Conservation (phyloP, 495 filamentous ascomycete genomes). For the Beverwykella pulmonaria region DNA sequence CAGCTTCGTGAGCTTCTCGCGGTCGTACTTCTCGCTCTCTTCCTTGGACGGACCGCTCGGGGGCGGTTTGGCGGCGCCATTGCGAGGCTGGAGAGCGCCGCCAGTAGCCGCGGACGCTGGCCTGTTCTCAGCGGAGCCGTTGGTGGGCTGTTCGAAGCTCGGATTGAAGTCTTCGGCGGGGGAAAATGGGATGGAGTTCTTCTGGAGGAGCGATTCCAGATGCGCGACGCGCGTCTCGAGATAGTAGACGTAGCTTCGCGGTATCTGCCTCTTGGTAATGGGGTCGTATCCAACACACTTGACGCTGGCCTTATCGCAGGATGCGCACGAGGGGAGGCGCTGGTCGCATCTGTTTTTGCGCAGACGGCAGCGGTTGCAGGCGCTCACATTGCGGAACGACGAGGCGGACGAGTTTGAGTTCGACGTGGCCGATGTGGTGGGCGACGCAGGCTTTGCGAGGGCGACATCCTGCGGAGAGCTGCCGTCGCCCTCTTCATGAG, state of each 20-base stretch:
- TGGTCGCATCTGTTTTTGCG: slow-evolving; percentile 96
- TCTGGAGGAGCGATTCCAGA: slow-evolving; percentile 74
- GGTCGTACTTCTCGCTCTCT: slow-evolving; percentile 56
- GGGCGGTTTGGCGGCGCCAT: slow-evolving; percentile 23
- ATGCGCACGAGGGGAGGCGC: slow-evolving; percentile 81
- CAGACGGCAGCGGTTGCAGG: slow-evolving; percentile 88
- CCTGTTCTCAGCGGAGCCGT: slow-evolving; percentile 20
- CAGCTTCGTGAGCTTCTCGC: slow-evolving; percentile 69
- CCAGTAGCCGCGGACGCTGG: background rate
- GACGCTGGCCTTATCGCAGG: slow-evolving; percentile 86
- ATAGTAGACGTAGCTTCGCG: slow-evolving; percentile 91
- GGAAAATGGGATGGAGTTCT: slow-evolving; percentile 71
- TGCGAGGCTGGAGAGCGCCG: slow-evolving; percentile 7
- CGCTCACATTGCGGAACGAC: slow-evolving; percentile 89
- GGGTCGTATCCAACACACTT: slow-evolving; percentile 94
- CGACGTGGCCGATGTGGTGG: slow-evolving; percentile 25
- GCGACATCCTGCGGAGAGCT: slow-evolving; percentile 24
- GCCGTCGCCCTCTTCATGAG: slow-evolving; percentile 32
- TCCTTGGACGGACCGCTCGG: slow-evolving; percentile 38
- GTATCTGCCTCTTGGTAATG: slow-evolving; percentile 92
- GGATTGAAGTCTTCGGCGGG: slow-evolving; percentile 77
- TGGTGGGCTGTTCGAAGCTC: slow-evolving; percentile 22
- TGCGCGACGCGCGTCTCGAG: slow-evolving; percentile 83
- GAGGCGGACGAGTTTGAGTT: slow-evolving; percentile 53
- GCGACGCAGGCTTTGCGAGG: slow-evolving; percentile 30